Percentiles rank a stretch among this genome's conserved stretches.
Conservation (phyloP, 257 asterid species). For the Nicotiana noctiflora region DNA sequence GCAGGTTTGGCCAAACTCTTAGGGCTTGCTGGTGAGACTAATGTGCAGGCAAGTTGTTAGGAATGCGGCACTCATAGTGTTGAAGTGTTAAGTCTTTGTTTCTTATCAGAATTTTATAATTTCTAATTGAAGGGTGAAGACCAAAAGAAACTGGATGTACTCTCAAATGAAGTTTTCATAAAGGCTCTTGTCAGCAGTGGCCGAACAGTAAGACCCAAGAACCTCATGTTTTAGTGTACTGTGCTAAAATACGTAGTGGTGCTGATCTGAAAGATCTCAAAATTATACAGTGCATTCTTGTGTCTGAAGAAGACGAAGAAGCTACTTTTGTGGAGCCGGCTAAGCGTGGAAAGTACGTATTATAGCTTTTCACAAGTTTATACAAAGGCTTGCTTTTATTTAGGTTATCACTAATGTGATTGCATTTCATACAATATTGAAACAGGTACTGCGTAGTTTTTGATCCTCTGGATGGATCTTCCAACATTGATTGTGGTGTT, state of each 20-base stretch:
- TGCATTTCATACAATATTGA: slow-evolving; percentile 6
- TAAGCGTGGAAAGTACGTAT: slow-evolving; percentile 70
- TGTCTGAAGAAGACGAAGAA: slow-evolving; percentile 93
- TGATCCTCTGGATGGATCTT: slow-evolving; percentile 97
- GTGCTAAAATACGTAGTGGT: background rate
- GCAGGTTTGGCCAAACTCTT: slow-evolving; percentile 95
- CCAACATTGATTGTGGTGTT: slow-evolving; percentile 97
- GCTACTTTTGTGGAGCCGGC: slow-evolving; percentile 78
- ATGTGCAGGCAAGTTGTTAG: slow-evolving; percentile 68
- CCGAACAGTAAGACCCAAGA: slow-evolving; percentile 57
- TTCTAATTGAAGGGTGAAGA: slow-evolving; percentile 56
- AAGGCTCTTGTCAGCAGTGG: slow-evolving; percentile 96
- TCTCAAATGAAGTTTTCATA: slow-evolving; percentile 86
- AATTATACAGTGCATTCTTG: slow-evolving; percentile 73
- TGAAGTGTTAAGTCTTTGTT: background rate
- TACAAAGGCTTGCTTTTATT: background rate
- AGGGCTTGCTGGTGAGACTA: slow-evolving; percentile 97
- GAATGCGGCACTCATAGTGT: background rate
- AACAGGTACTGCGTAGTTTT: slow-evolving; percentile 91
- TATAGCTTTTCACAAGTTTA: background rate
- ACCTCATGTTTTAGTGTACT: slow-evolving; percentile 8
- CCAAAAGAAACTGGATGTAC: slow-evolving; percentile 94
- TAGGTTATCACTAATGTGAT: background rate
- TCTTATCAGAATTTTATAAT: background rate
- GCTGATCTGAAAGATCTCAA: background rate